Conservation (phyloP, 1,139 yeast species). For the Scheffersomyces lignicola region DNA sequence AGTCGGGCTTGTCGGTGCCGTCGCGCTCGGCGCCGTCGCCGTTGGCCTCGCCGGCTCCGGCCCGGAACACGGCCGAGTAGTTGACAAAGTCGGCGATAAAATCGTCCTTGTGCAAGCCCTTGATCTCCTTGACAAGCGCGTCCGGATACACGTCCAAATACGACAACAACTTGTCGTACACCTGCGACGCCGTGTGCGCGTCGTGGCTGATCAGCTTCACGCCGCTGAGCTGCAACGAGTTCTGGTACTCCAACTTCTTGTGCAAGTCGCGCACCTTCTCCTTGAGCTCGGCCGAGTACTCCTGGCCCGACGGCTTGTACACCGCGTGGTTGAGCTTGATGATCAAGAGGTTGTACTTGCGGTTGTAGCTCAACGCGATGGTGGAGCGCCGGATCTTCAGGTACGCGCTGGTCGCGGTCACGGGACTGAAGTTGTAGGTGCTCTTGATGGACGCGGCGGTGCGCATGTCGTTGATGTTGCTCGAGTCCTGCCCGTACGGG, state of each 20-base stretch:
- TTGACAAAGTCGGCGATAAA: conserved; percentile 34
- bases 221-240: conserved; percentile 9
- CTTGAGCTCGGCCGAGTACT: conserved; percentile 12
- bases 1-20: no score
- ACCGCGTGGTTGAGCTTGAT: conserved; percentile 21
- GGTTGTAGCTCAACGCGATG: conserved; percentile 12
- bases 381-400: conserved; percentile 12
- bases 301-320: conserved; percentile 10
- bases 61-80: conserved; percentile 20
- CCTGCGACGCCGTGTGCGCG: conserved; percentile 24
- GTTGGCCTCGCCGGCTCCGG: conserved; percentile 13
- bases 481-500: conserved; percentile 32
- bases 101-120: conserved; percentile 25
- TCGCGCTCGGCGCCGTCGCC: conserved; percentile 21
- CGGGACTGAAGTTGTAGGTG: conserved; percentile 9
- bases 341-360: conserved; percentile 18
- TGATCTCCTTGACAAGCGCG: conserved; percentile 22
- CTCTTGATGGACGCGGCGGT: conserved; percentile 26
- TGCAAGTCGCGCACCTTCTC: conserved; percentile 14
- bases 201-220: conserved; percentile 20
- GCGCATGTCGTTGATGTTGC: conserved; percentile 31
- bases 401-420: conserved; percentile 5
- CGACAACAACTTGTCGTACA: conserved; percentile 25
- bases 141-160: conserved; percentile 18
- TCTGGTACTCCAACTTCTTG: conserved; percentile 18